Evolutionary conservation across 1,284 basidiomycete genomes (phyloP).

Genomic region (Violaceomyces palustris): DNA sequence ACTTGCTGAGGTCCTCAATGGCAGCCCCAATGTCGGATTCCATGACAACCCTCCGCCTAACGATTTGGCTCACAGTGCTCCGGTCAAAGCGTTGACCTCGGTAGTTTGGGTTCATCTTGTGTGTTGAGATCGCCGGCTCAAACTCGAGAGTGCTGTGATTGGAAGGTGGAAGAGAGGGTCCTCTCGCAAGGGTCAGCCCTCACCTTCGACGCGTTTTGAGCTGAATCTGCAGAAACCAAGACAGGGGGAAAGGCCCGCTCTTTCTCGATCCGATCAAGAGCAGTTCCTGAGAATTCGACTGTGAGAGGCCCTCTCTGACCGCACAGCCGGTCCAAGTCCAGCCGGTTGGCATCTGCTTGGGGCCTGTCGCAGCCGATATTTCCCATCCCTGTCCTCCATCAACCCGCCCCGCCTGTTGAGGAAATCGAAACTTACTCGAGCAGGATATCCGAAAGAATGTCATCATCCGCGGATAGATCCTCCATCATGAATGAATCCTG

Average conservation of each 20-base stretch:
- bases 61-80: slow-evolving; percentile 33
- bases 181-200: no score
- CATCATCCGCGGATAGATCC: slow-evolving; percentile 50
- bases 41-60: slow-evolving; percentile 39
- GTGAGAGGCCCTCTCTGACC: no score
- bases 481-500: slow-evolving; percentile 46
- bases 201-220: no score
- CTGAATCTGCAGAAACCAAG: no score
- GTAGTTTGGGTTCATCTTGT: slow-evolving; percentile 52
- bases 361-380: neutral
- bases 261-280: no score
- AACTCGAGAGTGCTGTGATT: slow-evolving; percentile 43
- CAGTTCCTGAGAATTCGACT: no score
- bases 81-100: slow-evolving; percentile 46
- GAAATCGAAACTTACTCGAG: slow-evolving; percentile 46
- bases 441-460: slow-evolving; percentile 50
- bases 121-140: slow-evolving; percentile 48
- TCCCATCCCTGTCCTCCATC: neutral
- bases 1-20: slow-evolving; percentile 38
- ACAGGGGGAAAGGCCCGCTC: no score
- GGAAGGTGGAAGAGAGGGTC: neutral
- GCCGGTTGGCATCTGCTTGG: no score
- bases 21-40: slow-evolving; percentile 39
- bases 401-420: neutral
- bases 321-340: no score